Conservation (phyloP, 1,284 basidiomycete species). For the Neotropicomus parvogracilis region DNA sequence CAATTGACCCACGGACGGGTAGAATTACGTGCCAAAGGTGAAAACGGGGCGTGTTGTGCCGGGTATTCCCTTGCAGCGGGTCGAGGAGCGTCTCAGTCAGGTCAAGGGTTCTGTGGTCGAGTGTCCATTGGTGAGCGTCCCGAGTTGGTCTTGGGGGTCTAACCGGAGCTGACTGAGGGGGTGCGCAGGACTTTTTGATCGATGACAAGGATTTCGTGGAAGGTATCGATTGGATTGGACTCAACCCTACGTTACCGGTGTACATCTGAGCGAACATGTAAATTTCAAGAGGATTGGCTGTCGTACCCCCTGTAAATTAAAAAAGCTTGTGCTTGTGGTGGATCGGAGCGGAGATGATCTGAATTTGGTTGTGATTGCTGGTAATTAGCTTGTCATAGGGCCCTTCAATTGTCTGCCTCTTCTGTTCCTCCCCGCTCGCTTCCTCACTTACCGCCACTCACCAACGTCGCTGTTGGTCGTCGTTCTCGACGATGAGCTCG, state of each 20-base stretch:
- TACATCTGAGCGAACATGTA: constrained; percentile 49
- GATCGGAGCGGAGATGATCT: constrained; percentile 3
- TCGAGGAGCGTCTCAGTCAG: constrained; percentile 70
- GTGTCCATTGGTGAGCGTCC: constrained; percentile 59
- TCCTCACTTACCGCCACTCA: constrained; percentile 5
- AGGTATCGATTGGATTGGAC: constrained; percentile 65
- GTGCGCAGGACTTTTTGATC: constrained; percentile 70
- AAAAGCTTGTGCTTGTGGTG: neutral
- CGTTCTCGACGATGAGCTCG: constrained; percentile 32
- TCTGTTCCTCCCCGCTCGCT: neutral
- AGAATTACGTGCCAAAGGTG: constrained; percentile 71
- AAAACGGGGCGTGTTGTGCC: constrained; percentile 81
- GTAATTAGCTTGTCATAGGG: constrained; percentile 9
- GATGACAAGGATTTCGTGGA: constrained; percentile 72
- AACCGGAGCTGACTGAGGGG: constrained; percentile 13
- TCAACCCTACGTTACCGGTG: constrained; percentile 74
- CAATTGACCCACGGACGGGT: constrained; percentile 10
- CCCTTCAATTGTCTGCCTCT: neutral
- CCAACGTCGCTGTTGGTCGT: constrained; percentile 8
- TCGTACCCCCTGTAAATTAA: neutral
- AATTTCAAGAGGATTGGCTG: neutral
- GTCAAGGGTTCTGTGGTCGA: constrained; percentile 77
- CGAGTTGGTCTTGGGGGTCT: constrained; percentile 1
- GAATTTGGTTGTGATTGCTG: constrained; percentile 3
- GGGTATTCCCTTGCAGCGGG: constrained; percentile 55